A percentile compares a stretch with the other conserved stretches of the same genome.
Conservation (phyloP, 306 rosid species). For the Dryas alaskensis region DNA sequence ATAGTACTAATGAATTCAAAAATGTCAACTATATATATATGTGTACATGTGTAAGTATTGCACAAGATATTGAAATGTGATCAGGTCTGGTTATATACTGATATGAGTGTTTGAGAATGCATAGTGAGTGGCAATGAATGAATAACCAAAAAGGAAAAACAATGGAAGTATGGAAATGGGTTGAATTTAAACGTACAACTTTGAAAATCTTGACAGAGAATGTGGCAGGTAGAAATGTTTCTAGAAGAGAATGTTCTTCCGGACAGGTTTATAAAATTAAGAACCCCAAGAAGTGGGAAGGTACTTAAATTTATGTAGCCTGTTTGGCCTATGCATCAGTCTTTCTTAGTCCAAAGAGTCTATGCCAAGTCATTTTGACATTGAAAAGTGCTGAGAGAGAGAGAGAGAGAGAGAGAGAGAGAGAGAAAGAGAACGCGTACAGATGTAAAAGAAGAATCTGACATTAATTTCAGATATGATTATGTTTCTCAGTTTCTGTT, state of each 20-base stretch:
- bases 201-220: too few species aligned
- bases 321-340: background rate
- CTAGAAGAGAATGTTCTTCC: background rate
- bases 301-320: background rate
- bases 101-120: background rate
- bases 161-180: background rate
- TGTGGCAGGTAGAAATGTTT: too few species aligned
- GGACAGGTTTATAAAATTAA: too few species aligned
- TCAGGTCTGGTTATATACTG: too few species aligned
- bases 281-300: background rate
- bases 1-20: background rate
- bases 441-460: conserved; percentile 5
- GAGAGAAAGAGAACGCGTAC: background rate
- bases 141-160: background rate
- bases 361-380: background rate
- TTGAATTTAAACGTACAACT: too few species aligned
- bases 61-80: background rate
- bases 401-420: background rate
- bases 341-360: too few species aligned
- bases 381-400: background rate
- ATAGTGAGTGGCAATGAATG: background rate
- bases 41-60: background rate
- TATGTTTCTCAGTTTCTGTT: too few species aligned
- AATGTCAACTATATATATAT: background rate
- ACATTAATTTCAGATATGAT: background rate